Conservation (phyloP, 73 alveolate genomes). For the Uronychia setigera region DNA sequence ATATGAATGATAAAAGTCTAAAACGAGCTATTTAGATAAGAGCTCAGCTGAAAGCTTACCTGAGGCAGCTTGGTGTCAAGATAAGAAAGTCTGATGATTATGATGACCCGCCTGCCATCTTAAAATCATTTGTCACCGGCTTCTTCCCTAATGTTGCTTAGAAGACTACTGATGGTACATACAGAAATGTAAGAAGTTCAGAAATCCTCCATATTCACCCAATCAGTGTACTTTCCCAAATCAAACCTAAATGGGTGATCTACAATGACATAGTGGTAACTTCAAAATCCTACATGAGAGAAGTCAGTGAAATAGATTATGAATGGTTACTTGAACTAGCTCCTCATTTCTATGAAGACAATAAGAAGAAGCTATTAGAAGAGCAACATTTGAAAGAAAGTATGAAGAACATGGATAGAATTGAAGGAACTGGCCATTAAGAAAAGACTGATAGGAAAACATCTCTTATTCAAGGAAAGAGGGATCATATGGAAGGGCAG, state of each 20-base stretch:
- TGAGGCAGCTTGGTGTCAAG: slow-evolving; percentile 68
- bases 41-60: slow-evolving; percentile 72
- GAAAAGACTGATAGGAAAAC: not conserved
- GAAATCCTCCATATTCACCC: slow-evolving; percentile 93
- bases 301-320: slow-evolving; percentile 86
- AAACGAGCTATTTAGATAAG: slow-evolving; percentile 73
- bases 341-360: slow-evolving; percentile 88
- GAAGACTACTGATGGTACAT: slow-evolving; percentile 87
- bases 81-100: slow-evolving; percentile 85
- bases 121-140: slow-evolving; percentile 92
- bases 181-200: slow-evolving; percentile 81
- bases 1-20: slow-evolving; percentile 44
- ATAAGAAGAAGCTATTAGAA: slow-evolving; percentile 57
- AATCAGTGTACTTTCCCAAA: slow-evolving; percentile 82
- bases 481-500: too few relatives aligned
- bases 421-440: not conserved
- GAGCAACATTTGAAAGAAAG: slow-evolving; percentile 62
- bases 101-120: slow-evolving; percentile 87
- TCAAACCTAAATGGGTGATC: slow-evolving; percentile 93
- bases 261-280: slow-evolving; percentile 89
- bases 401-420: slow-evolving; percentile 15
- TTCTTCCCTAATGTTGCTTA: slow-evolving; percentile 91
- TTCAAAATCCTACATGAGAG: slow-evolving; percentile 79
- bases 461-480: too few relatives aligned
- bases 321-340: slow-evolving; percentile 94